Evolutionary conservation across 2,329 filamentous ascomycete species (phyloP).

Genomic region (Colletotrichum filicis): DNA sequence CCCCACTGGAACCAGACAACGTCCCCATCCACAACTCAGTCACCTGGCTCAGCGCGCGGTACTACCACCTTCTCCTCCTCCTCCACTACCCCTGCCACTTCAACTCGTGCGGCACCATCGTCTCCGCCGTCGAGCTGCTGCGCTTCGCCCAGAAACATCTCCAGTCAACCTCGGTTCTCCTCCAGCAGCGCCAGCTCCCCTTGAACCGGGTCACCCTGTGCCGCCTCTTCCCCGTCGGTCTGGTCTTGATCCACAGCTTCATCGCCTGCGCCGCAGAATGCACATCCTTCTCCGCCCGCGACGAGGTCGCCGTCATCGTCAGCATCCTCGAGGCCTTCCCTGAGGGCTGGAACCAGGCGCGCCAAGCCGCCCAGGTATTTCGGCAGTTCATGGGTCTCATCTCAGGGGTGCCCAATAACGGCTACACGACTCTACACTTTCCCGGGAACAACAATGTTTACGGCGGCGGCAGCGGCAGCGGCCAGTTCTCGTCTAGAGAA

Average conservation of each 20-base stretch:
- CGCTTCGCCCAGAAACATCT: conserved; percentile 54
- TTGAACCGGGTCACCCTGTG: conserved; percentile 55
- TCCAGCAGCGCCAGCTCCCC: conserved; percentile 55
- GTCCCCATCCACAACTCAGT: conserved; percentile 57
- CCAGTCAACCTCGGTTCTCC: conserved; percentile 52
- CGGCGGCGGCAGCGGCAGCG: not conserved
- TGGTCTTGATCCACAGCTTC: conserved; percentile 51
- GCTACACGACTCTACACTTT: conserved; percentile 36
- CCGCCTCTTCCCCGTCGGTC: conserved; percentile 49
- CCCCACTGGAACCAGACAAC: conserved; percentile 54
- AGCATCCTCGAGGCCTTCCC: conserved; percentile 52
- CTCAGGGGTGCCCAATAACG: conserved; percentile 35
- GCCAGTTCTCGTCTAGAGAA: conserved; percentile 30
- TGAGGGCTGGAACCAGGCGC: conserved; percentile 46
- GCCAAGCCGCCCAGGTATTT: conserved; percentile 47
- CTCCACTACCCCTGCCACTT: conserved; percentile 55
- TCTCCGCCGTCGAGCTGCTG: conserved; percentile 47
- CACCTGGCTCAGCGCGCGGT: conserved; percentile 55
- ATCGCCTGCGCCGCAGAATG: conserved; percentile 43
- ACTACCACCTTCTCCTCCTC: conserved; percentile 56
- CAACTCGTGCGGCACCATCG: conserved; percentile 46
- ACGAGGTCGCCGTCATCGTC: conserved; percentile 48
- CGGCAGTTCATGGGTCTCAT: conserved; percentile 43
- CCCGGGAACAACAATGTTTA: conserved; percentile 16
- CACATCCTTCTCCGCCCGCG: conserved; percentile 43